Evolutionary conservation across 1,139 yeast genomes (phyloP).

Genomic region (Arxiozyma bovina): DNA sequence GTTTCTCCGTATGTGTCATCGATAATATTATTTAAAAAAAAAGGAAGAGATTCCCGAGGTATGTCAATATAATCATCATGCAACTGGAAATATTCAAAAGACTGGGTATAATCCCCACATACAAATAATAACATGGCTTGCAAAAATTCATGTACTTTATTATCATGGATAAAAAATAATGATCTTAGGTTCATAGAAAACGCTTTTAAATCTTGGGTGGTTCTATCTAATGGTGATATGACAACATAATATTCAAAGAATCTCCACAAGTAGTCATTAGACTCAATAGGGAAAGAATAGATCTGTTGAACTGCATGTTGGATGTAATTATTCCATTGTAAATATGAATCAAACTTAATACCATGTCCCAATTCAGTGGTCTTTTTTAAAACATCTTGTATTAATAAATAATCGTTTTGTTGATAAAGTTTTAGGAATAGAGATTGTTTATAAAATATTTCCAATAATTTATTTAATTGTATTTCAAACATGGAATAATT

Average conservation of each 20-base stretch:
- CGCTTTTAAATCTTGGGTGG: conserved; percentile 7
- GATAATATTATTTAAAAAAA: conserved; percentile 12
- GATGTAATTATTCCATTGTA: conserved; percentile 20
- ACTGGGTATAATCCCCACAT: conserved; percentile 20
- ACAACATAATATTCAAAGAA: conserved; percentile 18
- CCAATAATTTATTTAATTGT: conserved; percentile 18
- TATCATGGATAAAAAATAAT: conserved; percentile 17
- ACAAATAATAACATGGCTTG: conserved; percentile 22
- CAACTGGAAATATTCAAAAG: conserved; percentile 21
- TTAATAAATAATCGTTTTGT: conserved; percentile 18
- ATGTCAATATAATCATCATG: conserved; percentile 20
- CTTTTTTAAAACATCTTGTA: conserved; percentile 15
- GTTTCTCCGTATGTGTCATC: conserved; percentile 5
- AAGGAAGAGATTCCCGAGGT: conserved; percentile 15
- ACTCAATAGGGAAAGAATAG: conserved; percentile 12
- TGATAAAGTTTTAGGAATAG: conserved; percentile 21
- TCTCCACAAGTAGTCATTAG: conserved; percentile 18
- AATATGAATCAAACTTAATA: conserved; percentile 17
- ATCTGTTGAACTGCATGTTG: conserved; percentile 14
- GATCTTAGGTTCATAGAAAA: conserved; percentile 16
- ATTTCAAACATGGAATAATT: conserved; percentile 17
- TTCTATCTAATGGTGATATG: conserved; percentile 4
- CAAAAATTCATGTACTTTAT: conserved; percentile 22
- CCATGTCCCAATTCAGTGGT: conserved; percentile 23
- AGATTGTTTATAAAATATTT: conserved; percentile 24